phyloP scores from a whole-genome alignment of 345 rosid genomes.

The Populus davidiana region DNA sequence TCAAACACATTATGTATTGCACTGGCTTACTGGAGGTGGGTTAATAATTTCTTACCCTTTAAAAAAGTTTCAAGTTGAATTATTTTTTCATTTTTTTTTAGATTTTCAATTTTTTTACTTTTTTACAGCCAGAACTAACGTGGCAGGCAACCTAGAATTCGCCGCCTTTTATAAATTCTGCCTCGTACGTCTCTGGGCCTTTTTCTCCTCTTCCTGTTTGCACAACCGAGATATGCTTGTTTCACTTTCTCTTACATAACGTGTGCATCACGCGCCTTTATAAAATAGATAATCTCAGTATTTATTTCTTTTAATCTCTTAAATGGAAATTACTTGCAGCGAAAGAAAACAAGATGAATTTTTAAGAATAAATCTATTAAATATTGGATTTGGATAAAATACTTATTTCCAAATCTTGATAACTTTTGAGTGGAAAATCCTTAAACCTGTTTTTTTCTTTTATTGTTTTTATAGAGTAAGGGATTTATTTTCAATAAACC shows the following conservation, averaged over 20 bases:
- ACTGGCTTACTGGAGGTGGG: neutral
- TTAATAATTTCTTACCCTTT: neutral
- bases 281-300: neutral
- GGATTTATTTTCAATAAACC: too few species aligned
- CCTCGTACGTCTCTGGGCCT: conserved; percentile 51
- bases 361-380: too few species aligned
- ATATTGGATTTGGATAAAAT: too few species aligned
- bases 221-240: conserved; percentile 22
- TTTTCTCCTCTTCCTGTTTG: conserved; percentile 42
- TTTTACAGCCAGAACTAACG: conserved; percentile 40
- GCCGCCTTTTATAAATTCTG: conserved; percentile 65
- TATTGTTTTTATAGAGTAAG: too few species aligned
- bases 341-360: too few species aligned
- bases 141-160: conserved; percentile 78
- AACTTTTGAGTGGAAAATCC: too few species aligned
- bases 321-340: neutral
- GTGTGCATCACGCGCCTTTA: conserved; percentile 22
- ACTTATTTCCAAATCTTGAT: too few species aligned
- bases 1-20: too few species aligned
- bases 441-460: too few species aligned
- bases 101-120: neutral
- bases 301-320: too few species aligned
- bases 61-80: neutral
- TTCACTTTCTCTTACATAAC: conserved; percentile 4
- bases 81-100: neutral